Base-by-base conservation (phyloP, 2,329 filamentous ascomycete genomes). In the Talaromyces sp. region DNA sequence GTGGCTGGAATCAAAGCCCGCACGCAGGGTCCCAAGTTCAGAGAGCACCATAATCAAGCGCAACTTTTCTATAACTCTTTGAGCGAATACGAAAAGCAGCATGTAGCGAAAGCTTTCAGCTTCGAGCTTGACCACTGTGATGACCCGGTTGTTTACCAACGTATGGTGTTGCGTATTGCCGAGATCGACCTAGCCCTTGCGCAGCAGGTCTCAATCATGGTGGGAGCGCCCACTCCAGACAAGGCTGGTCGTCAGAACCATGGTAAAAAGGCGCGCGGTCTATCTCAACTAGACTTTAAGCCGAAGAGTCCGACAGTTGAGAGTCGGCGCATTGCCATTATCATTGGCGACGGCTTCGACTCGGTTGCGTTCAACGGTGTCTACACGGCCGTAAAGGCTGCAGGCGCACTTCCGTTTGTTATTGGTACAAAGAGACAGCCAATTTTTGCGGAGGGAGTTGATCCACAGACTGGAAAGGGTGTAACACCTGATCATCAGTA, bases 41-140 rank as follows among this genome's bases (percentile, higher is more conserved):
- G 81, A 64, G 89, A 94, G 63, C 89, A 93, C 70, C 85, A 84
- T 74, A 87, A 83, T 55, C 90, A 94, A 72, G 89, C 90, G 0
- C 89, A 92, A 70, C 79, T 93, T 1, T 94, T 94, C 78, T 93
- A 86, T 78, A 93, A 93, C 78, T 92, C 88, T 17, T 74, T 93
- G 65, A 84, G 85, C 0, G 75, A 81, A 0, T 77, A 85, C 3
- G 90, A 93, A 74, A 86, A 89, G 74, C 68, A 69, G 12, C 88
- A 91, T 69, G 74, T 89, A 17, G 76, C 78, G 29, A 78, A 77
- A 38, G 85, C 88, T 0, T 80, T 90, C 11, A 79, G 79, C 3
- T 91, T 91, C 68, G 88, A 91, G 74, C 78, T 94, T 1, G 89
- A 92, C 68, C 90, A 93, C 73, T 94, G 90, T 70, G 89, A 93